Evolutionary conservation across 768 basidiomycete genomes (phyloP).

Genomic region (Coprinopsis cinerea): DNA sequence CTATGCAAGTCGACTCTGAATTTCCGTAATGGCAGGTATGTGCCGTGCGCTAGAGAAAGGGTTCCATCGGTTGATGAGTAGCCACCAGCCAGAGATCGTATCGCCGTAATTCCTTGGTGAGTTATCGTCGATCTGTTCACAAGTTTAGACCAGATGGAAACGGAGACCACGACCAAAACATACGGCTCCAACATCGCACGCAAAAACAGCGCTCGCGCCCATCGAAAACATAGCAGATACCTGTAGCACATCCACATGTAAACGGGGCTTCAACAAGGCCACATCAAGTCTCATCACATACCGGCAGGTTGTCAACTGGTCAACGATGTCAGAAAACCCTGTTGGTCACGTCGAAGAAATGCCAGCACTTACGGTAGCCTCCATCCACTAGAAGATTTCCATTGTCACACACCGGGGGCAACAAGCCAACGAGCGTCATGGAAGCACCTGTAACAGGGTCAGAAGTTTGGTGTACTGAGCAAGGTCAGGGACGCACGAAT

Average conservation of each 20-base stretch:
- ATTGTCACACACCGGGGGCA: conserved; percentile 92
- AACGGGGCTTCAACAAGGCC: not conserved
- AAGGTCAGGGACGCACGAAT: conserved; percentile 49
- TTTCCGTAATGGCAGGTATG: conserved; percentile 87
- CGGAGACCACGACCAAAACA: conserved; percentile 8
- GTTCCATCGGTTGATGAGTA: conserved; percentile 89
- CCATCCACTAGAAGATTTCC: conserved; percentile 91
- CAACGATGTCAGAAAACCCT: conserved; percentile 9
- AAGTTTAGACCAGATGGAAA: not conserved
- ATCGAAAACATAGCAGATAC: conserved; percentile 88
- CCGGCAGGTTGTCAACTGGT: conserved; percentile 85
- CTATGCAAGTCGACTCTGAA: conserved; percentile 94
- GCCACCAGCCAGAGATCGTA: conserved; percentile 93
- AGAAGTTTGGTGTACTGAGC: conserved; percentile 4
- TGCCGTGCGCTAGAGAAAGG: conserved; percentile 75
- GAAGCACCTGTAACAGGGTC: conserved; percentile 62
- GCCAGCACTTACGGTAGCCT: conserved; percentile 61
- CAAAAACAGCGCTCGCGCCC: conserved; percentile 88
- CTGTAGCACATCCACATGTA: conserved; percentile 27
- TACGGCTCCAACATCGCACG: conserved; percentile 88
- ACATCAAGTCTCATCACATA: conserved; percentile 25
- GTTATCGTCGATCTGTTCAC: conserved; percentile 79
- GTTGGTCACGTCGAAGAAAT: not conserved
- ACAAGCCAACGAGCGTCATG: conserved; percentile 92
- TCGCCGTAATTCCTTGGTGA: conserved; percentile 94